Conservation (phyloP, 2,329 filamentous ascomycete species). For the Beauveria medogensis region DNA sequence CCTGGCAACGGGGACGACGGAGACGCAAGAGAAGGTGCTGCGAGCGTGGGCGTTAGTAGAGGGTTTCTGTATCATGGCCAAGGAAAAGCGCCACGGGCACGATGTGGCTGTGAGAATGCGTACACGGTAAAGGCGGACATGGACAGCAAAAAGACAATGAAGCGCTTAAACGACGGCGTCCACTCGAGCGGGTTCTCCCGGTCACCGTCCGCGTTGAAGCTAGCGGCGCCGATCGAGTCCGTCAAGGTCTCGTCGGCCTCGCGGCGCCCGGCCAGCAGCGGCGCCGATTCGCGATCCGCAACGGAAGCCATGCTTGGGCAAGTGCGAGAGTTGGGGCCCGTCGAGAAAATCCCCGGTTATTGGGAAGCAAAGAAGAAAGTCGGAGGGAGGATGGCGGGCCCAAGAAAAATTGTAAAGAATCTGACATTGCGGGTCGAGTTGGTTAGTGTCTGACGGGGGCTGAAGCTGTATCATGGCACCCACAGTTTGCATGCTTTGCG, state of each 20-base stretch:
- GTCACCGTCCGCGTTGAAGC: conserved; percentile 16
- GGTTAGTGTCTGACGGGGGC: neutral
- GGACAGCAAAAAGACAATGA: conserved; percentile 8
- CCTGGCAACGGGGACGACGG: conserved; percentile 44
- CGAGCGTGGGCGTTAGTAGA: neutral
- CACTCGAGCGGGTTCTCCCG: conserved; percentile 11
- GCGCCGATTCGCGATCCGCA: neutral
- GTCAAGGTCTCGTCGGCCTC: neutral
- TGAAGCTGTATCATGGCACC: neutral
- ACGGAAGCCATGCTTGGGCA: neutral
- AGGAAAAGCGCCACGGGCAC: too few species aligned
- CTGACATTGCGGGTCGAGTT: neutral
- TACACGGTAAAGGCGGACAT: neutral
- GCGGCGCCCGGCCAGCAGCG: neutral
- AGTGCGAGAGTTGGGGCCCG: neutral
- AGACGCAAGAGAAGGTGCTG: conserved; percentile 51
- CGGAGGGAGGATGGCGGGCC: neutral
- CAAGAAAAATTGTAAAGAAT: neutral
- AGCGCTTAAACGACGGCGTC: conserved; percentile 4
- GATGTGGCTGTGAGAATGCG: neutral
- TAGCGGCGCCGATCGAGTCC: neutral
- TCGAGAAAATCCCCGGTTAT: neutral
- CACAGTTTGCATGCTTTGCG: neutral
- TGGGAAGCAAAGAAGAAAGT: neutral
- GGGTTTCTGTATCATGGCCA: neutral